Percentiles rank a stretch among this genome's conserved stretches.
phyloP scores from a whole-genome alignment of 2,329 filamentous ascomycete genomes.

The Colletotrichum tropicicola region DNA sequence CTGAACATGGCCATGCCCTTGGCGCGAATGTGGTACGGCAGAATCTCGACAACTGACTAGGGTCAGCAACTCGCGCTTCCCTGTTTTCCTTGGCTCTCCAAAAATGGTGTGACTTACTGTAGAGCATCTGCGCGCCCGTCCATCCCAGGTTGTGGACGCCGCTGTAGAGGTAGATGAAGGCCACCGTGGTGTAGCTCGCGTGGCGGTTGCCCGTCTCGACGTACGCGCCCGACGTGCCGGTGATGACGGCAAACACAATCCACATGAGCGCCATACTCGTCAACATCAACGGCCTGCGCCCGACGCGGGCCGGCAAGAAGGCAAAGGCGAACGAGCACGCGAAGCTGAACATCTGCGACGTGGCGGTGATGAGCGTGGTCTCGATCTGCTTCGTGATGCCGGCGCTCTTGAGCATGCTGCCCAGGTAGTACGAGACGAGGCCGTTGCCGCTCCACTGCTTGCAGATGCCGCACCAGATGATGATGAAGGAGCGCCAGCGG shows the following conservation, averaged over 20 bases:
- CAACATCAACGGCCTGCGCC: constrained; percentile 29
- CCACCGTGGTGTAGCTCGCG: constrained; percentile 16
- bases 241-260: constrained; percentile 25
- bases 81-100: background rate
- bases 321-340: constrained; percentile 23
- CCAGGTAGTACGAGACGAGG: constrained; percentile 12
- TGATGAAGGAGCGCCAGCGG: constrained; percentile 45
- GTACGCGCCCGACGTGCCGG: constrained; percentile 21
- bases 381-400: constrained; percentile 23
- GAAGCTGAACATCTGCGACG: constrained; percentile 30
- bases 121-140: constrained; percentile 28
- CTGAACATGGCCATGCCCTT: constrained; percentile 53
- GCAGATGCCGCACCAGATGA: constrained; percentile 53
- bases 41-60: constrained; percentile 51
- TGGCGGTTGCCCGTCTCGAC: constrained; percentile 20
- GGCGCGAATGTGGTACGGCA: constrained; percentile 60
- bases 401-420: constrained; percentile 23
- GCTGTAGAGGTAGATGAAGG: constrained; percentile 28
- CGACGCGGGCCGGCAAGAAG: constrained; percentile 23
- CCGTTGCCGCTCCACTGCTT: constrained; percentile 44
- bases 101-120: background rate
- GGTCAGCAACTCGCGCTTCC: background rate
- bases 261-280: constrained; percentile 27
- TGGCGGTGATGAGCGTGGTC: constrained; percentile 27
- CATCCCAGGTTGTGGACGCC: constrained; percentile 29